Base-by-base conservation (phyloP, 2,329 filamentous ascomycete species). In the Nemania abortiva region DNA sequence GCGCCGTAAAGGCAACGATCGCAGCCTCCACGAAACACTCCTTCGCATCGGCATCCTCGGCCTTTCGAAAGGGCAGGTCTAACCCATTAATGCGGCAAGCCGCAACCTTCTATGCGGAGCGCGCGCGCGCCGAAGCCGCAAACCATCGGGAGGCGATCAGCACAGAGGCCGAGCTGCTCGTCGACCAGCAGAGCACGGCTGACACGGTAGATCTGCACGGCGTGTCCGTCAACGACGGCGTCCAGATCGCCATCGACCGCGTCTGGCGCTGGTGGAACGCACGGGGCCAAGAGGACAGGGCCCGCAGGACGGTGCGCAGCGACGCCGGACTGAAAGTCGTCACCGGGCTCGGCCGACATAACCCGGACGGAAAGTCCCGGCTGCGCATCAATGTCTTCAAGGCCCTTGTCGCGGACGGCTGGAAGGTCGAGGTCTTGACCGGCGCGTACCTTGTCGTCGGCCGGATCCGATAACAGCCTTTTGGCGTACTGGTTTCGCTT, bases 301-400 rank as follows among this genome's bases (percentile, higher is more conserved):
- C 85, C 57, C 87, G 87, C 71, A 85, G 86, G 73, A 58, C 85
- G n/a, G 20, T 85, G 22, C 83, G 85, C 75, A 83, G 80, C 6
- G 83, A 80, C 7, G 42, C 18, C n/a, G 84, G 89, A 0, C 94
- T 92, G 75, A 89, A 87, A 47, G 90, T 98, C 68, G 88, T 98
- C 63, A 97, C 94, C 2, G 95, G 95, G 0, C 78, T 91, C 15
- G 95, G 95, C 0, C 86, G 86, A 63, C 95, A 98, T 80, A 96
- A 90, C 74, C 86, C 89, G 55, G 90, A 91, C 61, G 94, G 94
- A 0, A 90, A 88, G 64, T 93, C 92, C 1, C 90, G 89, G 73
- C 79, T 98, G 68, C 91, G 94, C 5, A 91, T 91, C 65, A 92
- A 92, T 18, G 94, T 98, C n/a, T 90, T 87, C 55, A 90, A 89